Base-by-base conservation (phyloP, 306 rosid genomes). In the Begonia loranthoides region DNA sequence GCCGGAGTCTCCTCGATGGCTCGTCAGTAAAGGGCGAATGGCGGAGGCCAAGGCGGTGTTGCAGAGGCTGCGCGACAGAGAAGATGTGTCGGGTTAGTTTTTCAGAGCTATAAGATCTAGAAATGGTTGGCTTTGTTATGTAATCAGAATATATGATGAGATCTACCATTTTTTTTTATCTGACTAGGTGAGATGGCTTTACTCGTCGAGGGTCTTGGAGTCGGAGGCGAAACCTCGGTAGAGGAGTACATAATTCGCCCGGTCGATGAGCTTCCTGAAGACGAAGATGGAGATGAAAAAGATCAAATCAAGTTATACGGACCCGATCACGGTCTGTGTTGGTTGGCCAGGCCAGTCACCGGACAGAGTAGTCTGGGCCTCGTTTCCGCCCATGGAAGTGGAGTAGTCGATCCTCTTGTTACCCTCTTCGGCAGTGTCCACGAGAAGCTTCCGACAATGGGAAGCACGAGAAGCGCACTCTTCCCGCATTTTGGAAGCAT, bases 1-100 rank as follows among this genome's bases (percentile, higher is more conserved):
- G 50, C 77, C 77, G 2, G 77, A 72, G 47, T 72, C 73, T 17
- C 77, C 77, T 1, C 60, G 73, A 45, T 72, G 77, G 77, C 65
- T 72, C 7, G 77, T 72, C 13, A 66, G 73, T 61, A 66, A 66
- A 58, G 77, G 73, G 7, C 51, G 54, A 14, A 66, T 67, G 73
- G 19, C 24, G 1, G 73, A 72, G 46, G 77, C 73, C n/a, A 72
- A 67, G 49, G 10, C 12, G 16, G 77, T 72, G 50, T 52, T 72
- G 56, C 77, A 66, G 51, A 51, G 52, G 46, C 54, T 66, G 13
- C 70, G 77, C 3, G 66, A 68, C 41, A 41, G 58, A 57, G 73
- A 72, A 52, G 73, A 72, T 54, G 77, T 72, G 66, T 40, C 59
- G 48, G 73, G 73, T 68, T 38, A 17, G 53, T 17, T 33, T 22